A percentile compares a stretch with the other conserved stretches of the same genome.
Conservation (phyloP, 2,329 filamentous ascomycete species). For the Aspergillus sp. region DNA sequence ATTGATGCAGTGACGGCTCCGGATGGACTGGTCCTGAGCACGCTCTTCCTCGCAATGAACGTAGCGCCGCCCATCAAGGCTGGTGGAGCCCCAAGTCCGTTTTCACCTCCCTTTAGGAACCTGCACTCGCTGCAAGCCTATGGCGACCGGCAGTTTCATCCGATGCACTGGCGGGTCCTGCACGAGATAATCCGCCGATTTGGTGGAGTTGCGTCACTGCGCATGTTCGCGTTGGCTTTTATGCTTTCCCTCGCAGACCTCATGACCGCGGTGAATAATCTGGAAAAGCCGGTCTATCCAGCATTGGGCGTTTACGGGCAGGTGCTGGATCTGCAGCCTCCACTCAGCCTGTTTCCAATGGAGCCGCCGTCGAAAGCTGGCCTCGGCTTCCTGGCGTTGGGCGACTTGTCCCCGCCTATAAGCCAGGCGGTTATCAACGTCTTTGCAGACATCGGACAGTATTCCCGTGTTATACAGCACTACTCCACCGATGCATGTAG, state of each 20-base stretch:
- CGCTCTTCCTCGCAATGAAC: neutral
- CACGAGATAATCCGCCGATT: neutral
- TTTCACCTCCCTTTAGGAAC: neutral
- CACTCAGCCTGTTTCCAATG: neutral
- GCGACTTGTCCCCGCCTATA: neutral
- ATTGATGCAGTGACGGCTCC: neutral
- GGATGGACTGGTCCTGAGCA: neutral
- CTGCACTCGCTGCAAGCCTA: neutral
- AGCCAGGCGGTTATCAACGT: neutral
- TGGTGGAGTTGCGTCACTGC: neutral
- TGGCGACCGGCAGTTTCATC: neutral
- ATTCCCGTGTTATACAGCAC: neutral
- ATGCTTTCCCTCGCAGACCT: neutral
- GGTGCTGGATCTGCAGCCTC: neutral
- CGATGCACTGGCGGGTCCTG: neutral
- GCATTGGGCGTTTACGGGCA: neutral
- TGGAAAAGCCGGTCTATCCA: neutral
- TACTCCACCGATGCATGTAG: neutral
- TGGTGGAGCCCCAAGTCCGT: neutral
- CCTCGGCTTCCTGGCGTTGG: neutral
- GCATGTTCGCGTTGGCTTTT: neutral
- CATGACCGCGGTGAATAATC: neutral
- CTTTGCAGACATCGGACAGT: neutral
- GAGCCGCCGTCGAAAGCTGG: too few species aligned
- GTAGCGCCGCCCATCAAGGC: neutral